phyloP scores from a whole-genome alignment of 2,329 filamentous ascomycete genomes.

The Alternaria burnsii region DNA sequence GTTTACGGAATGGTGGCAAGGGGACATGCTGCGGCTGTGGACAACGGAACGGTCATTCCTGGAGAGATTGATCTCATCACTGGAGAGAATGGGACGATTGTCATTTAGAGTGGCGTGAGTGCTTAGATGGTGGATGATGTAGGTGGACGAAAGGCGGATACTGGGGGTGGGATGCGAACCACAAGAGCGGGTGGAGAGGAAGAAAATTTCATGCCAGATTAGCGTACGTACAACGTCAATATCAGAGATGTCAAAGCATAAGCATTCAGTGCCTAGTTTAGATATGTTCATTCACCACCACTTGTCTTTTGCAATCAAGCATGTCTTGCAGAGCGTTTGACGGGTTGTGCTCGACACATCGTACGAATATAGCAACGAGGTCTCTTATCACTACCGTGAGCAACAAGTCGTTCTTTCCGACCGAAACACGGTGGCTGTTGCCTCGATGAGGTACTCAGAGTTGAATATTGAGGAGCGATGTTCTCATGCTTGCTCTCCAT shows the following conservation, averaged over 20 bases:
- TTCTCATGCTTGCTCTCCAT: background rate
- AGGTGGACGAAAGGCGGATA: background rate
- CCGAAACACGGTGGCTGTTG: background rate
- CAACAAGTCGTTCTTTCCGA: background rate
- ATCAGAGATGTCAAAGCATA: background rate
- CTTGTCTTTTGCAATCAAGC: background rate
- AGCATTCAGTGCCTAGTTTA: background rate
- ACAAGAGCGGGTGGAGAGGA: background rate
- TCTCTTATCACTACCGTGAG: background rate
- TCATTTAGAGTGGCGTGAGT: background rate
- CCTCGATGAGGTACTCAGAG: background rate
- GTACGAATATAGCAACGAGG: background rate
- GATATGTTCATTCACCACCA: background rate
- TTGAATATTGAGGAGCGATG: background rate
- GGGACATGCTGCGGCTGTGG: constrained; percentile 67
- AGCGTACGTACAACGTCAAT: background rate
- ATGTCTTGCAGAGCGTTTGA: background rate
- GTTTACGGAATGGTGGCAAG: constrained; percentile 71
- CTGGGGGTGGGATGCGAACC: background rate
- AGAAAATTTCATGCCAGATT: background rate
- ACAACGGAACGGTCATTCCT: constrained; percentile 66
- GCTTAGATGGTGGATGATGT: too few species aligned
- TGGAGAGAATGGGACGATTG: constrained; percentile 26
- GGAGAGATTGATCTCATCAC: constrained; percentile 59
- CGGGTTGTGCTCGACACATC: background rate